Percentiles rank a stretch among this genome's conserved stretches.
Conservation (phyloP, 371 early-diverging fungal genomes). For the Mortierella sp. region DNA sequence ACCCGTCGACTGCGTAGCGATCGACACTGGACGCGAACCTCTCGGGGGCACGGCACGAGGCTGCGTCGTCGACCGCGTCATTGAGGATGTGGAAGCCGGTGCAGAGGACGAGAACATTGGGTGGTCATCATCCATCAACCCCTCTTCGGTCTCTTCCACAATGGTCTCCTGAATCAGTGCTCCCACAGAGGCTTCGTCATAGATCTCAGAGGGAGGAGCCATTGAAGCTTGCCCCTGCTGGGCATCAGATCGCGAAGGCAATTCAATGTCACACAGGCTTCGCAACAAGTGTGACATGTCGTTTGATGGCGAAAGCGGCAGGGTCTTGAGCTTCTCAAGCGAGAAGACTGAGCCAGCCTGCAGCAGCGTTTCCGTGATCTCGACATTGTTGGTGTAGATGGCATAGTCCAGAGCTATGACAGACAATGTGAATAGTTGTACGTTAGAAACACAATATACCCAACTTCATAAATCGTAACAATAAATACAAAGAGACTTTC, state of each 20-base stretch:
- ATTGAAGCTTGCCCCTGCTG: not conserved
- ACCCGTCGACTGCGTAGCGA: constrained; percentile 31
- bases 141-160: constrained; percentile 13
- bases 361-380: constrained; percentile 30
- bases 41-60: constrained; percentile 1
- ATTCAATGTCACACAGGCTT: constrained; percentile 18
- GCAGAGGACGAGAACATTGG: not conserved
- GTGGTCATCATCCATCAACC: not conserved
- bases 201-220: not conserved
- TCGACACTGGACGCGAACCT: constrained; percentile 17
- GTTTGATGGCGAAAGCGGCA: constrained; percentile 15
- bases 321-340: constrained; percentile 15
- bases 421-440: no score
- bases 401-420: constrained; percentile 50
- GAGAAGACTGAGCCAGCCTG: constrained; percentile 37
- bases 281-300: constrained; percentile 26
- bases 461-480: not conserved
- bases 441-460: not conserved
- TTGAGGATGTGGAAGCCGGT: not conserved
- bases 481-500: not conserved
- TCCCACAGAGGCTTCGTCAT: constrained; percentile 21
- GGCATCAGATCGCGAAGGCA: not conserved
- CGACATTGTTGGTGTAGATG: constrained; percentile 34
- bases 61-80: not conserved
- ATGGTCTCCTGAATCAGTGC: constrained; percentile 22